Base-by-base conservation (phyloP, 192 early-diverging fungal genomes). In the Backusella sp. region DNA sequence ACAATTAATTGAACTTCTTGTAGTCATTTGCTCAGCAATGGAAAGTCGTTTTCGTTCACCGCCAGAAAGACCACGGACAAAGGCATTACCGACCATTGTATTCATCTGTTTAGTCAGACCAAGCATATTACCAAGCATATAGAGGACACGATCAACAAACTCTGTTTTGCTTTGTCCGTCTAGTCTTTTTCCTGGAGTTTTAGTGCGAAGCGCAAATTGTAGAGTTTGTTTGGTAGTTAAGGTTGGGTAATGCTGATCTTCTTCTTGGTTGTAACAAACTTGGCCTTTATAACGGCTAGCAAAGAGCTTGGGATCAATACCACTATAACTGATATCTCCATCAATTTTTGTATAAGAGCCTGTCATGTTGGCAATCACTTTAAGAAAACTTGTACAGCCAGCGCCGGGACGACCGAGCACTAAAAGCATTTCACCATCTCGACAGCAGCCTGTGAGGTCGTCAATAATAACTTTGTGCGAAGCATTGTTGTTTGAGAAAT, bases 251-350 rank as follows among this genome's bases (percentile, higher is more conserved):
- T 96, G 92, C 49, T 87, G 84, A 70, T 94, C 93, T 76, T 92
- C 91, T 85, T 96, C 94, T 77, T 90, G 86, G 77, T 91, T 92
- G 79, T 94, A 96, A 21, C 87, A 86, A 15, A 96, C 88, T 75
- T 93, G 90, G 56, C 90, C 92, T 73, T 90, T 88, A 76, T 91
- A 93, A 53, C 86, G 80, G 23, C 82, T 84, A 1, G 68, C 76
- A 71, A 96, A 87, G 49, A 88, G 86, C 19, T 85, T 76, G 19
- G 88, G 79, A 8, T 84, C 81, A 72, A 96, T 84, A 7, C 92
- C 93, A 17, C 91, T 91, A 70, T 93, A 92, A 19, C 84, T 83
- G 30, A 93, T 81, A 36, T 87, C 82, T 17, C 91, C 91, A 1
- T 70, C 77, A 53, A 92, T 82, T 14, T 77, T 34, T 39, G 80